Evolutionary conservation across 2,329 filamentous ascomycete species (phyloP).

Genomic region (Talaromyces verruculosus): DNA sequence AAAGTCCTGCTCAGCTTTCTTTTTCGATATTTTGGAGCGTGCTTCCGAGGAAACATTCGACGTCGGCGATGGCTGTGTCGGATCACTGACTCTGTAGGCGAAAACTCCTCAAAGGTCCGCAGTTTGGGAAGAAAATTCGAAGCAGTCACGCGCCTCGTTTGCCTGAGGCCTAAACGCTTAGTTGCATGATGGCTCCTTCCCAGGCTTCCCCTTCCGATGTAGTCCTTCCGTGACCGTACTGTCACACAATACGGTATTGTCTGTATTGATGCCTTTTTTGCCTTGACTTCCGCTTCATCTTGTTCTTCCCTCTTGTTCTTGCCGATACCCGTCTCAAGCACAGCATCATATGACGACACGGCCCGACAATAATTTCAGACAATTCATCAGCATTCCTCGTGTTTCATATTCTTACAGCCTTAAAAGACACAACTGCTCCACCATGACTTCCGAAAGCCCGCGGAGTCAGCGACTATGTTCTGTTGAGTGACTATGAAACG

Average conservation of each 20-base stretch:
- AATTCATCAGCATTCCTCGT: background rate
- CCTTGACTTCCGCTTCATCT: background rate
- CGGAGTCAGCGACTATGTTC: background rate
- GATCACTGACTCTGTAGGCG: background rate
- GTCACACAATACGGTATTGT: slow-evolving; percentile 5
- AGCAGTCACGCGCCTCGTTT: slow-evolving; percentile 14
- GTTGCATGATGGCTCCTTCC: slow-evolving; percentile 12
- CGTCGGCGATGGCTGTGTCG: background rate
- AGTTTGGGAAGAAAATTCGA: background rate
- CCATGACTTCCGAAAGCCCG: background rate
- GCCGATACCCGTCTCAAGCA: background rate
- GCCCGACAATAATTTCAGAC: background rate
- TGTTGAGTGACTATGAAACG: background rate
- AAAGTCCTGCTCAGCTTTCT: background rate
- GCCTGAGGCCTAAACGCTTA: slow-evolving; percentile 20
- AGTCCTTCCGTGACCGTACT: background rate
- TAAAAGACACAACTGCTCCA: background rate
- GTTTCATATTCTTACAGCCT: background rate
- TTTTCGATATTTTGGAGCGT: background rate
- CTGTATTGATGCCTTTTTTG: background rate
- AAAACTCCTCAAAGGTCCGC: background rate
- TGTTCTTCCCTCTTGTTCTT: background rate
- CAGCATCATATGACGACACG: slow-evolving; percentile 3
- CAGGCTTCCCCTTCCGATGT: background rate
- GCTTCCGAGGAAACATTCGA: background rate